Base-by-base conservation (phyloP, 345 rosid genomes). In the Microthlaspi erraticum region DNA sequence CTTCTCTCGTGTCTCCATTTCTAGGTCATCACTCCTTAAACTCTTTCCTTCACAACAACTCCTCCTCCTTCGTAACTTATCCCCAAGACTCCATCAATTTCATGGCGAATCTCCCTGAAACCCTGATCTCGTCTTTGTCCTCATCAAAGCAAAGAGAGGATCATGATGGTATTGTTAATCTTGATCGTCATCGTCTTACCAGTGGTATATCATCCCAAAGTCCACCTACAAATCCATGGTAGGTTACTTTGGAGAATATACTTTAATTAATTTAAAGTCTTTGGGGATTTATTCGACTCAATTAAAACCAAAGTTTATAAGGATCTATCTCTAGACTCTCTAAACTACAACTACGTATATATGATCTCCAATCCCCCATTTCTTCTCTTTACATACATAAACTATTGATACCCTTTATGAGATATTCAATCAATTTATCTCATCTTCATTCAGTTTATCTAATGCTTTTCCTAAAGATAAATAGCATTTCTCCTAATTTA, bases 161-260 rank as follows among this genome's bases (percentile, higher is more conserved):
- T 55, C 45, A 38, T 74, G 73, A 52, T 60, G 29, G 17, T 16
- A 51, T 59, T 54, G 50, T 45, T 13, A 14, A 68, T 54, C 69
- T 67, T 11, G 73, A 67, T 60, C 57, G 53, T 44, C 63, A 60
- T 75, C 66, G 59, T 53, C 72, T 66, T 26, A 51, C 14, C 8
- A 32, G 61, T 49, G 46, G 72, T 60, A 48, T 20, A 66, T 86
- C 94, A 10, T 61, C 83, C 65, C 87, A 86, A 73, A 83, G 87
- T 79, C 79, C 96, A 29, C 68, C 70, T 58, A 64, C 86, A 60
- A 83, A 86, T 85, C 89, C 81, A 67, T 88, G 96, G 96, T 90
- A 82, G 77, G 64, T 10, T 55, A 72, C 32, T 62, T 43, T 36
- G 34, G 5, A 63, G 42, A 5, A 45, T 37, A 2, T n/a, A n/a